Conservation (phyloP, 1,139 yeast species). For the Taiozyma sp. region DNA sequence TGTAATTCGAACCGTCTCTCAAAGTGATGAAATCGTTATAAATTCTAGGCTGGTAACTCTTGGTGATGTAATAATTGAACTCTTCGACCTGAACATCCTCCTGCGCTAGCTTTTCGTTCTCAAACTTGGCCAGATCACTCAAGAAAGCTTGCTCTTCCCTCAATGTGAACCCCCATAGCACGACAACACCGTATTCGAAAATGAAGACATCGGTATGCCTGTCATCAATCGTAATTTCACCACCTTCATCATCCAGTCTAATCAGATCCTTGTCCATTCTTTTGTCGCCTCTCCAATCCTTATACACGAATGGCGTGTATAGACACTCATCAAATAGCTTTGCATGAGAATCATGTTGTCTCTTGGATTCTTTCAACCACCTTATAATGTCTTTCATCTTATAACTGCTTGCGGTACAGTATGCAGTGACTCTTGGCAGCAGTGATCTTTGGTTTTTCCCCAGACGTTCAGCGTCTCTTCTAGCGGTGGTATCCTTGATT, state of each 20-base stretch:
- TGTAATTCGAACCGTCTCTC: conserved; percentile 84
- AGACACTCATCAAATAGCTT: conserved; percentile 90
- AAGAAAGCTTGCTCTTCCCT: conserved; percentile 81
- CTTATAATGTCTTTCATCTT: conserved; percentile 79
- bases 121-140: conserved; percentile 79
- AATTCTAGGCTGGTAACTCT: conserved; percentile 89
- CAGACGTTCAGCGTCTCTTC: conserved; percentile 89
- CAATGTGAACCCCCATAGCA: conserved; percentile 89
- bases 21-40: conserved; percentile 92
- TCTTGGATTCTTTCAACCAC: conserved; percentile 77
- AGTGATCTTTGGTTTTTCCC: conserved; percentile 86
- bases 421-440: conserved; percentile 88
- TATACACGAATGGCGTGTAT: conserved; percentile 82
- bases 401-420: conserved; percentile 92
- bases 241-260: conserved; percentile 87
- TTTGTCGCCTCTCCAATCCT: conserved; percentile 63
- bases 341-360: conserved; percentile 73
- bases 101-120: conserved; percentile 80
- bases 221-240: conserved; percentile 79
- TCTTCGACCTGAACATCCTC: conserved; percentile 94
- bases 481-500: conserved; percentile 85
- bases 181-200: conserved; percentile 92
- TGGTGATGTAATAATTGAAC: conserved; percentile 88
- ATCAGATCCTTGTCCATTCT: conserved; percentile 46
- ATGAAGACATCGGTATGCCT: conserved; percentile 73